phyloP scores from a whole-genome alignment of 1,284 basidiomycete species.

The Pseudozyma thailandica region DNA sequence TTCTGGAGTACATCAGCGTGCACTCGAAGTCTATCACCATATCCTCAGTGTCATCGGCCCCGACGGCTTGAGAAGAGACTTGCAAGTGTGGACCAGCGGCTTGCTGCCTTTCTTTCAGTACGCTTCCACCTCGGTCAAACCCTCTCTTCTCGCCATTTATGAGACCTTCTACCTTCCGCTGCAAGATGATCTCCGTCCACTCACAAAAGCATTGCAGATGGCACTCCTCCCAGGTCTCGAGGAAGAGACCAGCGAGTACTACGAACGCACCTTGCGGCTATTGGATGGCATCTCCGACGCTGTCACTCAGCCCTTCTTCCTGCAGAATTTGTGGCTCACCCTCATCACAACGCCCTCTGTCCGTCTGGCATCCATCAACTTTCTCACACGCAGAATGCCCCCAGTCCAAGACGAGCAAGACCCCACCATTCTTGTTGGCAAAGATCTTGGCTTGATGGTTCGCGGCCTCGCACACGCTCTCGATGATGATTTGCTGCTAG shows the following conservation, averaged over 20 bases:
- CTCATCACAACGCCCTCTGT: constrained; percentile 89
- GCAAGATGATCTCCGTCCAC: constrained; percentile 81
- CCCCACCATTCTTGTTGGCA: constrained; percentile 69
- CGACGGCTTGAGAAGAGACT: constrained; percentile 86
- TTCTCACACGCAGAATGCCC: constrained; percentile 82
- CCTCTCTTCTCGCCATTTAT: constrained; percentile 55
- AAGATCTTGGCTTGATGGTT: constrained; percentile 90
- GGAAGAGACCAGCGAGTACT: constrained; percentile 73
- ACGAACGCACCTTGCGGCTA: constrained; percentile 87
- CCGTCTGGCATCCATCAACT: constrained; percentile 87
- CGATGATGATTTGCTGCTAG: constrained; percentile 79
- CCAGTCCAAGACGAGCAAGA: constrained; percentile 35
- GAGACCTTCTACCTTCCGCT: constrained; percentile 79
- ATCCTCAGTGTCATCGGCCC: constrained; percentile 87
- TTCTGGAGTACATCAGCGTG: constrained; percentile 94
- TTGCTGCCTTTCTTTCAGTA: constrained; percentile 99
- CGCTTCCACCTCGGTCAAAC: constrained; percentile 81
- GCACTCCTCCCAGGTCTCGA: constrained; percentile 78
- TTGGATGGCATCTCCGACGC: constrained; percentile 84
- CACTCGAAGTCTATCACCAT: constrained; percentile 92
- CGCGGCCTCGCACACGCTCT: constrained; percentile 87
- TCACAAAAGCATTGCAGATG: constrained; percentile 92
- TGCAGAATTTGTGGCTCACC: constrained; percentile 93
- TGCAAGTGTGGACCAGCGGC: constrained; percentile 93
- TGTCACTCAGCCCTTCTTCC: constrained; percentile 79